These are phyloP conservation scores for Exserohilum turcica DNA, from an alignment of 2,329 filamentous ascomycete species.

Conservation along the genomic window DNA sequence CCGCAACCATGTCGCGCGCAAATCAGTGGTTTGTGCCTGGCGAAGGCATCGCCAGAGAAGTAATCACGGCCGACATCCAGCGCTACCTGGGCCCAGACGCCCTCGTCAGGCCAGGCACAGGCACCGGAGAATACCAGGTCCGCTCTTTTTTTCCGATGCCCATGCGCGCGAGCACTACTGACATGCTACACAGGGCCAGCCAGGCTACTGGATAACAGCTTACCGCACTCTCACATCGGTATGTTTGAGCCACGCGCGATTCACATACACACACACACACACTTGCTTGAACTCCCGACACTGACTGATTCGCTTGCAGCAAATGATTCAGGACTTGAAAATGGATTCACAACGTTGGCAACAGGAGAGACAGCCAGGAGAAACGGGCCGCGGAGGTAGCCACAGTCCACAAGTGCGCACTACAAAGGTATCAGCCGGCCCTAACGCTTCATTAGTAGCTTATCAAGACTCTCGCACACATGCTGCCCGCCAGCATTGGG, in stretches of 20 bases:
- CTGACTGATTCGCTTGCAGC: constrained; percentile 39
- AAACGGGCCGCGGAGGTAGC: constrained; percentile 55
- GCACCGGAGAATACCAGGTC: constrained; percentile 54
- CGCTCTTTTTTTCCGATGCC: constrained; percentile 34
- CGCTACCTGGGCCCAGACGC: constrained; percentile 58
- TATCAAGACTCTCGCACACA: constrained; percentile 52
- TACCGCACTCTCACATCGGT: constrained; percentile 58
- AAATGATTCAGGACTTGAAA: constrained; percentile 58
- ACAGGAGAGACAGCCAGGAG: constrained; percentile 39
- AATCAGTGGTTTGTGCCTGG: constrained; percentile 57
- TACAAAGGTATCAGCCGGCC: constrained; percentile 51
- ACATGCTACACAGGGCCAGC: constrained; percentile 43
- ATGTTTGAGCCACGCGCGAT: constrained; percentile 26
- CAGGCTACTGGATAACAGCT: constrained; percentile 58
- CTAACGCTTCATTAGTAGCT: constrained; percentile 52
- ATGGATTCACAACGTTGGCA: constrained; percentile 55
- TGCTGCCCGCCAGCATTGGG: constrained; percentile 50
- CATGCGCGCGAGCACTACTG: constrained; percentile 5
- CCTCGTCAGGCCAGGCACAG: constrained; percentile 54
- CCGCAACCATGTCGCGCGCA: constrained; percentile 41
- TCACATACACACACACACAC: not conserved
- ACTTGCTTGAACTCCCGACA: not conserved
- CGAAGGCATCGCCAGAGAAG: constrained; percentile 57
- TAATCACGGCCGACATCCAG: constrained; percentile 60
- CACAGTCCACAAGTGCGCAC: constrained; percentile 46